Percentiles rank a stretch among this genome's conserved stretches.
Conservation (phyloP, 441 rosid species). For the Hypseocharis bilobata region DNA sequence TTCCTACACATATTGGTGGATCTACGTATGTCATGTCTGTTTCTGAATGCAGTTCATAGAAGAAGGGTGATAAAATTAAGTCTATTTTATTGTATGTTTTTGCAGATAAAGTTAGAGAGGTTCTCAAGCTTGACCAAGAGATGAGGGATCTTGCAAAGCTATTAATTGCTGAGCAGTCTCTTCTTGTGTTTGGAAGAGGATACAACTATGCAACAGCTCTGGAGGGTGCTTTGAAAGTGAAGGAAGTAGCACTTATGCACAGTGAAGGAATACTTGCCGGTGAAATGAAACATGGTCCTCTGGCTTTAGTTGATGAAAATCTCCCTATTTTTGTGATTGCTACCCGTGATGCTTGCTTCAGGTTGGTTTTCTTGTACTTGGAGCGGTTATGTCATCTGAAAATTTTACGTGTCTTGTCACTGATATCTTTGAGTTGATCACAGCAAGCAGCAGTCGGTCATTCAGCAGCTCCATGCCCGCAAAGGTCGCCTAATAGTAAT, state of each 20-base stretch:
- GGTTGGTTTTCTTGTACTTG: conserved; percentile 28
- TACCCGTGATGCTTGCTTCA: conserved; percentile 76
- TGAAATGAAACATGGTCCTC: conserved; percentile 95
- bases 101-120: conserved; percentile 78
- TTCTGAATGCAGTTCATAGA: too few species aligned
- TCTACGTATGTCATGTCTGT: too few species aligned
- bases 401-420: background rate
- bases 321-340: conserved; percentile 79
- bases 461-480: conserved; percentile 90
- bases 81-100: background rate
- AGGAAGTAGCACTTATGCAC: conserved; percentile 95
- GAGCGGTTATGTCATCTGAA: background rate
- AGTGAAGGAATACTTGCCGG: conserved; percentile 94
- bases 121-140: conserved; percentile 67
- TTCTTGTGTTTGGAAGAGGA: conserved; percentile 90
- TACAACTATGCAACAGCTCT: conserved; percentile 83
- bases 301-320: conserved; percentile 85
- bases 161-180: conserved; percentile 71
- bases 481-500: conserved; percentile 77
- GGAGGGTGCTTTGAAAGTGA: conserved; percentile 90
- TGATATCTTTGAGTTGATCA: conserved; percentile 16
- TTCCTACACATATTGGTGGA: background rate
- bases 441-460: conserved; percentile 92
- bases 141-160: conserved; percentile 77
- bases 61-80: too few species aligned